These are phyloP conservation scores for Blastobotrys proliferans DNA, from an alignment of 1,139 yeast genomes.

Conservation along the genomic window DNA sequence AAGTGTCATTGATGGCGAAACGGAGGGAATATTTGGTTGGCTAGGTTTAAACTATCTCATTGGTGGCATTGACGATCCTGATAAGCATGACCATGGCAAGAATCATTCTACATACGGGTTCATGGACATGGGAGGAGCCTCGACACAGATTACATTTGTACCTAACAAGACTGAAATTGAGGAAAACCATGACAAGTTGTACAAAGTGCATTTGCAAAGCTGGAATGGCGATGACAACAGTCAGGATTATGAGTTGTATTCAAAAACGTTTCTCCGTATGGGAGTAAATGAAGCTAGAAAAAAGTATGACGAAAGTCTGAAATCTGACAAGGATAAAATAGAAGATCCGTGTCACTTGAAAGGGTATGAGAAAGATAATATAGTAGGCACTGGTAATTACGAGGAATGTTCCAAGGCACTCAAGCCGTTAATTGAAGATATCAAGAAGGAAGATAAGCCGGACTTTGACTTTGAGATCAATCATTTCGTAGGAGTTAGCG, in stretches of 20 bases:
- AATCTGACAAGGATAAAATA: conserved; percentile 17
- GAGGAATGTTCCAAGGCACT: conserved; percentile 49
- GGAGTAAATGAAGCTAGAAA: conserved; percentile 70
- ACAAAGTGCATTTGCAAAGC: conserved; percentile 46
- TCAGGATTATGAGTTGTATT: conserved; percentile 47
- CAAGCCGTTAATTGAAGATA: conserved; percentile 44
- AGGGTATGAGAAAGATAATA: conserved; percentile 31
- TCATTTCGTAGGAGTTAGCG: conserved; percentile 75
- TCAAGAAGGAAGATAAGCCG: conserved; percentile 38
- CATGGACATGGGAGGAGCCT: conserved; percentile 86
- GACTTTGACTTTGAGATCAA: conserved; percentile 64
- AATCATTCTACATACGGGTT: conserved; percentile 65
- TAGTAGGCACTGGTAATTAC: conserved; percentile 60
- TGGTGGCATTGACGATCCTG: conserved; percentile 52
- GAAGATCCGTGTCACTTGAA: conserved; percentile 49
- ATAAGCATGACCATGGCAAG: conserved; percentile 47
- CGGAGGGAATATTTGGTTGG: conserved; percentile 84
- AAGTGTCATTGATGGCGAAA: conserved; percentile 68
- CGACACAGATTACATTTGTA: conserved; percentile 77
- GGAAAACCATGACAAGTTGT: conserved; percentile 54
- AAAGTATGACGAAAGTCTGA: conserved; percentile 40
- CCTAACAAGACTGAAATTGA: conserved; percentile 56
- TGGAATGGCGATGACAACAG: conserved; percentile 28
- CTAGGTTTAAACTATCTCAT: conserved; percentile 66
- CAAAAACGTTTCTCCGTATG: conserved; percentile 66